These are phyloP conservation scores for Amanita brunnescens DNA, from an alignment of 768 basidiomycete genomes.

Conservation along the genomic window DNA sequence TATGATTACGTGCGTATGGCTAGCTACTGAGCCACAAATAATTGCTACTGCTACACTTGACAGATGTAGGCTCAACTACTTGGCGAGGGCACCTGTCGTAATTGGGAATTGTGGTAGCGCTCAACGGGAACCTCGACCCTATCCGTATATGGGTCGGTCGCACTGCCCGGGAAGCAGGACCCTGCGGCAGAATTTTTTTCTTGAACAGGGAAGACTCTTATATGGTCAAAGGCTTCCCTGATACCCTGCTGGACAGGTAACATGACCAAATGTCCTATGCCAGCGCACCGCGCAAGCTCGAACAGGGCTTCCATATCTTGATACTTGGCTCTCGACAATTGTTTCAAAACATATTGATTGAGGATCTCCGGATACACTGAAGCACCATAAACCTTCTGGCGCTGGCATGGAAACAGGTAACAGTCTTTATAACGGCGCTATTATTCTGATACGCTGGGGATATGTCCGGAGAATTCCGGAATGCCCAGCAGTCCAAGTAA, in stretches of 20 bases:
- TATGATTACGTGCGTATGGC: too few species aligned
- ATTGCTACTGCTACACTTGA: too few species aligned
- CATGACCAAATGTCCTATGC: not conserved
- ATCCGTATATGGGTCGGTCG: not conserved
- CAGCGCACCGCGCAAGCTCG: not conserved
- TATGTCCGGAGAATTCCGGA: not conserved
- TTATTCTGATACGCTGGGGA: not conserved
- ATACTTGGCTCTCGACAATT: not conserved
- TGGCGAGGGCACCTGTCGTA: not conserved
- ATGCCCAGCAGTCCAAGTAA: not conserved
- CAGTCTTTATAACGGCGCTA: not conserved
- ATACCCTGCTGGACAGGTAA: not conserved
- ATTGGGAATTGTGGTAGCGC: not conserved
- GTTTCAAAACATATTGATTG: not conserved
- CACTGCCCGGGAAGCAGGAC: not conserved
- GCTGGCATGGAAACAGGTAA: constrained; percentile 1
- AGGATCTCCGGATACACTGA: not conserved
- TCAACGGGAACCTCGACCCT: too few species aligned
- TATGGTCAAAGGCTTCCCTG: not conserved
- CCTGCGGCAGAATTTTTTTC: not conserved
- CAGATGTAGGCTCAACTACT: too few species aligned
- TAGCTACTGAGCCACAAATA: too few species aligned
- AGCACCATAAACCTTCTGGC: not conserved
- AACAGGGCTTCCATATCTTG: not conserved
- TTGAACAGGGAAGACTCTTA: not conserved